phyloP scores from a whole-genome alignment of 805 yeast species.

The Pichia ethanolica region DNA sequence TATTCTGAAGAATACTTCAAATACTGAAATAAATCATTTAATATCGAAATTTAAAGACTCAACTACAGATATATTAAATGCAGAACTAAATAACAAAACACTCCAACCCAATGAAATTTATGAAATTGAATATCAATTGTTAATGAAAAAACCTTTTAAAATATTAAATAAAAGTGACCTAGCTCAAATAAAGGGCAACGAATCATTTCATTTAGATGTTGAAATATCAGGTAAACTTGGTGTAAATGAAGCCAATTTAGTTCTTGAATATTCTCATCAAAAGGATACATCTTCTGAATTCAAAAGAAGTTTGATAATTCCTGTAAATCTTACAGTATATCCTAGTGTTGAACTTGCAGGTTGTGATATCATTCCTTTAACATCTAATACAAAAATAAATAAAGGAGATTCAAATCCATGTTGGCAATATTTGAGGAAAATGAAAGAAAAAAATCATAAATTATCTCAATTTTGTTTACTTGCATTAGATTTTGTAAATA shows the following conservation, averaged over 20 bases:
- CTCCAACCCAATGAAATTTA: constrained; percentile 57
- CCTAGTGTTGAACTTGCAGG: constrained; percentile 70
- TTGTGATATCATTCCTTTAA: constrained; percentile 64
- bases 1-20: constrained; percentile 49
- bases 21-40: constrained; percentile 47
- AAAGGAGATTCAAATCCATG: constrained; percentile 18
- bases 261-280: constrained; percentile 55
- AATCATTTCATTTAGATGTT: constrained; percentile 39
- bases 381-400: constrained; percentile 25
- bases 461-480: constrained; percentile 53
- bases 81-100: constrained; percentile 39
- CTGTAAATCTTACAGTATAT: constrained; percentile 62
- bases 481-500: constrained; percentile 71
- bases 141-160: constrained; percentile 49
- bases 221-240: constrained; percentile 69
- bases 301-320: constrained; percentile 55
- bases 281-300: constrained; percentile 23
- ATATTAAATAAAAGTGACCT: constrained; percentile 42
- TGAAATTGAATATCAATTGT: constrained; percentile 65
- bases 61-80: constrained; percentile 54
- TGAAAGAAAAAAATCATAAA: constrained; percentile 26
- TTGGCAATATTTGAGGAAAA: constrained; percentile 27
- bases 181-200: constrained; percentile 32
- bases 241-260: constrained; percentile 54
- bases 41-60: constrained; percentile 66